A percentile compares a stretch with the other conserved stretches of the same genome.
Conservation (phyloP, 176 grass and related monocot species). For the Juncus effusus region DNA sequence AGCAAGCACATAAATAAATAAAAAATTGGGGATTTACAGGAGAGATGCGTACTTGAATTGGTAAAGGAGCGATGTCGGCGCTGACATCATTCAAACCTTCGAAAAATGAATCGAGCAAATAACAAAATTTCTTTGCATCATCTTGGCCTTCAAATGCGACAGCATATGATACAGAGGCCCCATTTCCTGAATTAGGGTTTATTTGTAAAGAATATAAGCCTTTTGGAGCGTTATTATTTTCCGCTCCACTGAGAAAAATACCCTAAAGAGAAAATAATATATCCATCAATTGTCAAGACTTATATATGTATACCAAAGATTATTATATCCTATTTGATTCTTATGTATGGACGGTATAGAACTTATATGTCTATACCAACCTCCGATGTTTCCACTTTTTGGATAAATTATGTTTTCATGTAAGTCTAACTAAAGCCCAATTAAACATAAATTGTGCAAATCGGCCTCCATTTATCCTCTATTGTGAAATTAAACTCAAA, state of each 20-base stretch:
- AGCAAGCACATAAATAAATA: background rate
- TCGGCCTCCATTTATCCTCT: too few relatives aligned
- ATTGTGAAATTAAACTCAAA: too few relatives aligned
- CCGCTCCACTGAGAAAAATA: constrained; percentile 31
- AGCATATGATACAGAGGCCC: constrained; percentile 28
- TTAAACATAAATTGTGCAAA: too few relatives aligned
- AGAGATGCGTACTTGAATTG: constrained; percentile 32
- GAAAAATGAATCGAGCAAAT: constrained; percentile 39
- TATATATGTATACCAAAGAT: constrained; percentile 10
- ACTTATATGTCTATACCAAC: too few relatives aligned
- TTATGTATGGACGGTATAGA: too few relatives aligned
- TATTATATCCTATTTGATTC: too few relatives aligned
- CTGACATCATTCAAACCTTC: constrained; percentile 39
- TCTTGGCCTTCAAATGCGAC: constrained; percentile 37
- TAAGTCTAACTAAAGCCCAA: too few relatives aligned
- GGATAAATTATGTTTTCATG: too few relatives aligned
- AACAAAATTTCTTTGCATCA: constrained; percentile 39
- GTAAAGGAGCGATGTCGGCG: constrained; percentile 36
- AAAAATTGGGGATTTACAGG: background rate
- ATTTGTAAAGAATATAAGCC: constrained; percentile 44
- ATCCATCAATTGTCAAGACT: background rate
- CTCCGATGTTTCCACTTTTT: too few relatives aligned
- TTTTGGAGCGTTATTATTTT: constrained; percentile 11
- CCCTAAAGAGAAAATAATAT: constrained; percentile 13
- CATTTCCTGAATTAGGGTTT: constrained; percentile 24